These are phyloP conservation scores for Blastobotrys persicus DNA, from an alignment of 1,139 yeast genomes.

Conservation along the genomic window DNA sequence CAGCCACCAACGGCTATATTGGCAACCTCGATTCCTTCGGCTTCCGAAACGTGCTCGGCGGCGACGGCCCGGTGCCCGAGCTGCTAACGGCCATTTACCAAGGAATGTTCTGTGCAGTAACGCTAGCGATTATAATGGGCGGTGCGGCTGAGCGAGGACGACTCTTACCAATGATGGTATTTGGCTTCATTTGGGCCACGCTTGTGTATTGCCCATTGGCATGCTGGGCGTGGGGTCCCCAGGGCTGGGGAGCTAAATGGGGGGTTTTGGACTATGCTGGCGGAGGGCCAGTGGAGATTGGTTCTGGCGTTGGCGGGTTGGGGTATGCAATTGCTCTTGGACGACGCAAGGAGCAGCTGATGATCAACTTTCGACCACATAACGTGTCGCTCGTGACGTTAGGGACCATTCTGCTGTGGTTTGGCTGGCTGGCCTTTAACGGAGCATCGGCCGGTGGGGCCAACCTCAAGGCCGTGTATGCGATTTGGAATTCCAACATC, in stretches of 20 bases:
- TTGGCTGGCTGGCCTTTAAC: conserved; percentile 77
- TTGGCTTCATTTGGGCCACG: conserved; percentile 85
- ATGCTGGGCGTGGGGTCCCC: conserved; percentile 90
- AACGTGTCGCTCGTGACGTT: conserved; percentile 82
- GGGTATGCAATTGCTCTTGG: conserved; percentile 83
- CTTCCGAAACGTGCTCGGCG: conserved; percentile 65
- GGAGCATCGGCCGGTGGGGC: conserved; percentile 69
- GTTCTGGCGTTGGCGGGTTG: conserved; percentile 87
- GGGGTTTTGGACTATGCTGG: conserved; percentile 97
- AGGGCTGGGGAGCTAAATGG: conserved; percentile 83
- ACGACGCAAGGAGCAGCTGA: conserved; percentile 73
- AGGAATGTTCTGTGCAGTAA: conserved; percentile 87
- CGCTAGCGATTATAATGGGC: conserved; percentile 87
- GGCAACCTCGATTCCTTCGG: conserved; percentile 86
- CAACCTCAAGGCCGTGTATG: conserved; percentile 67
- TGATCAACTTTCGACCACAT: conserved; percentile 92
- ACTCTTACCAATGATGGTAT: conserved; percentile 77
- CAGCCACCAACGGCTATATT: conserved; percentile 77
- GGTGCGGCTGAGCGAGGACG: conserved; percentile 96
- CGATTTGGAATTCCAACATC: conserved; percentile 87
- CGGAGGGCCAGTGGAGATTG: conserved; percentile 94
- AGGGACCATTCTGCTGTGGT: conserved; percentile 68
- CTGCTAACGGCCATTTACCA: conserved; percentile 83
- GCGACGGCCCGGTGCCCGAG: conserved; percentile 61
- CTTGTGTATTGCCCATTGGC: conserved; percentile 90